These are phyloP conservation scores for Cytospora piceae DNA, from an alignment of 2,329 filamentous ascomycete species.

Conservation along the genomic window DNA sequence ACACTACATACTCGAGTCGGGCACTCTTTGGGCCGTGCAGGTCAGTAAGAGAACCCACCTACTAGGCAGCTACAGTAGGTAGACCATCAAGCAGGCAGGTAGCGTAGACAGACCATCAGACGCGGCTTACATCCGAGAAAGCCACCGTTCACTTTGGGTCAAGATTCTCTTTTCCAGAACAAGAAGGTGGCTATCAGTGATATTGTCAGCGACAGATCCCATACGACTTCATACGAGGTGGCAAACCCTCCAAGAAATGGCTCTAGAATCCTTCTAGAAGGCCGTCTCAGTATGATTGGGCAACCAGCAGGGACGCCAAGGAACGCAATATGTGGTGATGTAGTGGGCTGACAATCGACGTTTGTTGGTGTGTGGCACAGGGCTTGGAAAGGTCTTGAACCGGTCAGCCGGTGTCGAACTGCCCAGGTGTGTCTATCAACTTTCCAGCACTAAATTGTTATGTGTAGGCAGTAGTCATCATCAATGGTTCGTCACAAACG, in stretches of 20 bases:
- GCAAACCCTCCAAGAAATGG: background rate
- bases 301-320: background rate
- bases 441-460: background rate
- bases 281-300: background rate
- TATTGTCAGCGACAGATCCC: background rate
- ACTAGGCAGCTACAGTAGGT: no score
- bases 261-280: conserved; percentile 27
- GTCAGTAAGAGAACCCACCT: no score
- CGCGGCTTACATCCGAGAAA: background rate
- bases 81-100: no score
- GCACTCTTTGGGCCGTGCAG: background rate
- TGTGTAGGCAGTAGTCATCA: background rate
- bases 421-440: no score
- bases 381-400: no score
- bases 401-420: no score
- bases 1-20: no score
- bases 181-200: background rate
- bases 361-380: no score
- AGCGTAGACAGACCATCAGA: background rate
- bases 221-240: conserved; percentile 11
- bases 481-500: background rate
- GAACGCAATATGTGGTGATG: background rate
- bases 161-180: background rate
- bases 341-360: background rate
- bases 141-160: background rate